Percentiles rank a stretch among this genome's conserved stretches.
phyloP scores from a whole-genome alignment of 371 early-diverging fungal genomes.

The Umbelopsis sp. region DNA sequence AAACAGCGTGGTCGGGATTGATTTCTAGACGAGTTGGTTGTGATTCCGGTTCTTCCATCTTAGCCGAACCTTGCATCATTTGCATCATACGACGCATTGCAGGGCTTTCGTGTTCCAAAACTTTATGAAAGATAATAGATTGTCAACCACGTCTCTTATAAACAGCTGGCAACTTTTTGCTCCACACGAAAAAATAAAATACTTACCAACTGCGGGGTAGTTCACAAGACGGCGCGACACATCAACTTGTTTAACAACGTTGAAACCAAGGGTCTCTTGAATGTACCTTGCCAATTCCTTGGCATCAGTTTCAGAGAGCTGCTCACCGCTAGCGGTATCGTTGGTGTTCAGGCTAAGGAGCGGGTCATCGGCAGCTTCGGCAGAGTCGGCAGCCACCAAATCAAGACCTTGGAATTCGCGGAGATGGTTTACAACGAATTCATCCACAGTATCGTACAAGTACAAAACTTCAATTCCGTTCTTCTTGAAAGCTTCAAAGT shows the following conservation, averaged over 20 bases:
- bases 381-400: conserved; percentile 83
- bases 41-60: conserved; percentile 55
- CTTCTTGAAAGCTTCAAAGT: conserved; percentile 84
- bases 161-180: neutral
- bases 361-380: conserved; percentile 58
- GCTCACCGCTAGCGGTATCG: conserved; percentile 30
- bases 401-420: conserved; percentile 75
- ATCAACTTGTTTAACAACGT: conserved; percentile 68
- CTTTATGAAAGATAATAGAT: conserved; percentile 25
- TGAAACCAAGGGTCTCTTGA: conserved; percentile 60
- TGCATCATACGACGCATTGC: conserved; percentile 77
- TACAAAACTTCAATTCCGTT: conserved; percentile 78
- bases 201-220: conserved; percentile 72
- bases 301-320: conserved; percentile 57
- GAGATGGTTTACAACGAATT: conserved; percentile 85
- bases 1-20: conserved; percentile 82
- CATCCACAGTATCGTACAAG: conserved; percentile 86
- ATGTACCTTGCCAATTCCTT: conserved; percentile 73
- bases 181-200: neutral
- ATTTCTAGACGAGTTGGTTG: conserved; percentile 77
- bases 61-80: conserved; percentile 76
- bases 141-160: neutral
- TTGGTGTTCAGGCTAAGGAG: conserved; percentile 49
- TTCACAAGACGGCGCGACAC: conserved; percentile 69
- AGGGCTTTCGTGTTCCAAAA: conserved; percentile 77